Evolutionary conservation across 2,329 filamentous ascomycete species (phyloP).

Genomic region (Annulohypoxylon truncatum): DNA sequence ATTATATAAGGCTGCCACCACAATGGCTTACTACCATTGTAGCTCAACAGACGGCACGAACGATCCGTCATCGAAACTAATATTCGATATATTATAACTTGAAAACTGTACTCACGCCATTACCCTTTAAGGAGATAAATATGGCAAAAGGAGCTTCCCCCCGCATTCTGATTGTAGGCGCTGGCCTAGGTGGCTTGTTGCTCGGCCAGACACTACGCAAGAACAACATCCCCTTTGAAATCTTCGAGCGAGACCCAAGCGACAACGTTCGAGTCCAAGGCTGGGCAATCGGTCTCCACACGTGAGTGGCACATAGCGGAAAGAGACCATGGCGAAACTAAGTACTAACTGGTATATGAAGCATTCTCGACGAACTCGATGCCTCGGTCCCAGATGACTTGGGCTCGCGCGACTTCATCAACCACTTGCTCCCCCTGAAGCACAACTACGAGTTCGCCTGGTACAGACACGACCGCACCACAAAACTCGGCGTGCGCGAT

Average conservation of each 20-base stretch:
- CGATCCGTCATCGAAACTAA: background rate
- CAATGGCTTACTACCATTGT: background rate
- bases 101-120: background rate
- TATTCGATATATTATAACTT: background rate
- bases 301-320: conserved; percentile 13
- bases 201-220: conserved; percentile 42
- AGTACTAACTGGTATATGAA: conserved; percentile 12
- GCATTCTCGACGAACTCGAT: conserved; percentile 43
- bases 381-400: conserved; percentile 40
- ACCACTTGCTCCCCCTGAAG: conserved; percentile 40
- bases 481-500: conserved; percentile 34
- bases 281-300: conserved; percentile 42
- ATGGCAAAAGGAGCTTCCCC: conserved; percentile 26
- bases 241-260: conserved; percentile 42
- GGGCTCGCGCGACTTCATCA: conserved; percentile 40
- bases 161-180: conserved; percentile 42
- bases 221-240: conserved; percentile 42
- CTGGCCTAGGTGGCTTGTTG: conserved; percentile 39
- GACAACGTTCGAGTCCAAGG: conserved; percentile 37
- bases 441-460: conserved; percentile 37
- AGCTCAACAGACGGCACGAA: background rate
- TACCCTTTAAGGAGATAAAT: background rate
- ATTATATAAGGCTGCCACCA: conserved; percentile 16
- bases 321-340: background rate
- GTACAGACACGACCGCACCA: conserved; percentile 36